Conservation (phyloP, 495 filamentous ascomycete species). For the Penicillium cosmopolitanum region DNA sequence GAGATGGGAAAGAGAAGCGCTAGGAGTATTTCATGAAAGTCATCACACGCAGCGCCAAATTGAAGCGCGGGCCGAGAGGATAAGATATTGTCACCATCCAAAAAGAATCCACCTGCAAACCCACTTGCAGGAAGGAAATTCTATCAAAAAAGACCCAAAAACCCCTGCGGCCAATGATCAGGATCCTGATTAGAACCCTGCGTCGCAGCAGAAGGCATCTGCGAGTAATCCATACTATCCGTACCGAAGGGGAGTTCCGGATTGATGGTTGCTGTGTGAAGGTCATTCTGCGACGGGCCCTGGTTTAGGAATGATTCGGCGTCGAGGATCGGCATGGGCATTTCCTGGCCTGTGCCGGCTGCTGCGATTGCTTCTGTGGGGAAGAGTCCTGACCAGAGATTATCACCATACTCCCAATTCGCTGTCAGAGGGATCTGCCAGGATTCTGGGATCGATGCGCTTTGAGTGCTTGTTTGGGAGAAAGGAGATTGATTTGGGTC, state of each 20-base stretch:
- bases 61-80: too few relatives aligned
- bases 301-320: constrained; percentile 27
- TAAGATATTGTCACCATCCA: too few relatives aligned
- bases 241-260: constrained; percentile 1
- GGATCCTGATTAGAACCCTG: constrained; percentile 10
- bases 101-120: too few relatives aligned
- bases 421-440: constrained; percentile 45
- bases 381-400: constrained; percentile 37
- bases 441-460: constrained; percentile 34
- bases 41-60: too few relatives aligned
- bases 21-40: too few relatives aligned
- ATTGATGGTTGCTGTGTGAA: not conserved
- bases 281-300: too few relatives aligned
- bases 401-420: constrained; percentile 41
- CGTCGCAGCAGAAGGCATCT: not conserved
- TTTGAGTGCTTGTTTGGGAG: constrained; percentile 24
- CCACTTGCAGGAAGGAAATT: too few relatives aligned
- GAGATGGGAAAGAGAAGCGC: too few relatives aligned
- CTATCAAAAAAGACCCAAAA: constrained; percentile 24
- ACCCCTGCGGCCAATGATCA: constrained; percentile 22
- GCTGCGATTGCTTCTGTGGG: constrained; percentile 19
- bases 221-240: not conserved
- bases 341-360: constrained; percentile 3
- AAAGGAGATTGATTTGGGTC: constrained; percentile 30
- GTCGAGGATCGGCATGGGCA: constrained; percentile 21